These are phyloP conservation scores for bread wheat (Triticum aestivum) DNA, from an alignment of 176 grass and related monocot genomes.

Conservation along the genomic window DNA sequence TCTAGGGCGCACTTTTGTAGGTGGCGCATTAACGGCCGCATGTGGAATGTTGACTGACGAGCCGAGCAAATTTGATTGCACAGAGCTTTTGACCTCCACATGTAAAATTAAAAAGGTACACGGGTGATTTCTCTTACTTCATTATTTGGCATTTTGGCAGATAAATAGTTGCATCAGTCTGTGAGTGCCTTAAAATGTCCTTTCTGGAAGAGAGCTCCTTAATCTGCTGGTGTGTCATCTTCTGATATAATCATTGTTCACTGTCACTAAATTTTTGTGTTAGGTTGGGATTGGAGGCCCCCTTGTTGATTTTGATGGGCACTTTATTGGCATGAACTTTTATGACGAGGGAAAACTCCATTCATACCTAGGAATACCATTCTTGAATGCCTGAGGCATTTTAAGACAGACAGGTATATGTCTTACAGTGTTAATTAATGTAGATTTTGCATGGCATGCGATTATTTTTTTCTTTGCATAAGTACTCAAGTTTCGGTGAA, in stretches of 20 bases:
- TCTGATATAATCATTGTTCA: neutral
- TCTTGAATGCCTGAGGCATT: neutral
- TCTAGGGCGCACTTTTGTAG: neutral
- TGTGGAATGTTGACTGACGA: neutral
- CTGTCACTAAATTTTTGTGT: neutral
- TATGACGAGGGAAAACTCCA: neutral
- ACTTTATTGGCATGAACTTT: slow-evolving; percentile 5
- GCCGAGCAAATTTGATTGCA: neutral
- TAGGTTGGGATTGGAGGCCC: neutral
- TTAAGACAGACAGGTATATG: neutral
- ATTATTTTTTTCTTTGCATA: neutral
- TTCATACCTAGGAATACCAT: neutral
- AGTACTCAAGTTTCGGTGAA: neutral
- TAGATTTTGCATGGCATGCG: neutral
- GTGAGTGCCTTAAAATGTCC: neutral
- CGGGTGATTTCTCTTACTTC: neutral
- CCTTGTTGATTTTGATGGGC: neutral
- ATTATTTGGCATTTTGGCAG: neutral
- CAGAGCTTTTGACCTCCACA: neutral
- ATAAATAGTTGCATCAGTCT: neutral
- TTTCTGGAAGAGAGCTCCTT: neutral
- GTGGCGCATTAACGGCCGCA: neutral
- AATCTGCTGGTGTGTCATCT: neutral
- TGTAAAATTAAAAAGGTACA: neutral
- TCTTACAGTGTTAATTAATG: neutral